Conservation (phyloP, 306 rosid genomes). For the Ormosia semicastrata region DNA sequence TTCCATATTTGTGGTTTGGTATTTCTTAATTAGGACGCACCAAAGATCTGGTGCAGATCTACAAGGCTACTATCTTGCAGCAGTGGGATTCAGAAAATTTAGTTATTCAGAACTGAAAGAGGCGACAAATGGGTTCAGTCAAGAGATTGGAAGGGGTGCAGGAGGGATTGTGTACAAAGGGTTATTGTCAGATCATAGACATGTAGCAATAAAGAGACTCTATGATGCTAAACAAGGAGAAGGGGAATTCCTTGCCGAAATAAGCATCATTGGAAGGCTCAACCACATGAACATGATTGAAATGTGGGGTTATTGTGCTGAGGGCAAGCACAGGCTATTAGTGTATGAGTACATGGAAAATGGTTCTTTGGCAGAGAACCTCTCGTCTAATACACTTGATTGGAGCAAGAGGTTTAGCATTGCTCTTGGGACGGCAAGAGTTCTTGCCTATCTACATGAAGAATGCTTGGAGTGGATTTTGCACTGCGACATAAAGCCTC, state of each 20-base stretch:
- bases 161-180: slow-evolving; percentile 47
- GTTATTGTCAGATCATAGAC: slow-evolving; percentile 20
- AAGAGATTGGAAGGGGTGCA: slow-evolving; percentile 52
- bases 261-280: slow-evolving; percentile 22
- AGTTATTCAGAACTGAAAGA: slow-evolving; percentile 40
- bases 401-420: neutral
- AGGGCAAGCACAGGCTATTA: slow-evolving; percentile 21
- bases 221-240: slow-evolving; percentile 32
- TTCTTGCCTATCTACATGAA: neutral
- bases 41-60: slow-evolving; percentile 25
- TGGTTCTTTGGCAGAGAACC: neutral
- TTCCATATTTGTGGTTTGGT: neutral
- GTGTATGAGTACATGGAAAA: slow-evolving; percentile 16
- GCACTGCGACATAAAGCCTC: no score
- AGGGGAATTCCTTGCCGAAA: slow-evolving; percentile 17
- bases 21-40: neutral
- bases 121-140: slow-evolving; percentile 32
- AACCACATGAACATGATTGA: slow-evolving; percentile 30
- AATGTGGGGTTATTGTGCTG: slow-evolving; percentile 28
- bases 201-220: slow-evolving; percentile 42
- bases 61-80: neutral
- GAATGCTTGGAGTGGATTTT: neutral
- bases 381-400: neutral
- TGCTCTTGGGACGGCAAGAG: neutral
- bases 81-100: slow-evolving; percentile 29